phyloP scores from a whole-genome alignment of 306 rosid genomes.

The Vigna hirtella region DNA sequence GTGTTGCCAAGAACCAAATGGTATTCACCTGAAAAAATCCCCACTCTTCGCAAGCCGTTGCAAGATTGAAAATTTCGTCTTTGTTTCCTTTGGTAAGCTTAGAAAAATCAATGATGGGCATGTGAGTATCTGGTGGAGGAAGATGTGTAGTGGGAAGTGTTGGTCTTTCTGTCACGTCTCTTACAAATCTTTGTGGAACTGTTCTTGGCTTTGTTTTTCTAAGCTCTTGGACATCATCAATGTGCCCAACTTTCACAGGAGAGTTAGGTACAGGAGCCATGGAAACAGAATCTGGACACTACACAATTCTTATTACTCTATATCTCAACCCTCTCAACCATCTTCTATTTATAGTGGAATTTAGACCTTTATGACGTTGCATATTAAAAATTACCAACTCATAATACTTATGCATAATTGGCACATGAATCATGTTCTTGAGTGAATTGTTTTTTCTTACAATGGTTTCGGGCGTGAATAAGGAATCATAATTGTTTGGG shows the following conservation, averaged over 20 bases:
- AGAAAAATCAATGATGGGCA: conserved; percentile 81
- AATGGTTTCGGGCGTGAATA: too few species aligned
- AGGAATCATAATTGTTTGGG: too few species aligned
- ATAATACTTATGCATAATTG: conserved; percentile 24
- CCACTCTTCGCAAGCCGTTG: conserved; percentile 82
- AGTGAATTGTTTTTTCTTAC: neutral
- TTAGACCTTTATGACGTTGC: conserved; percentile 41
- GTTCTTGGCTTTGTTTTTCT: conserved; percentile 66
- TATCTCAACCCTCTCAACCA: conserved; percentile 36
- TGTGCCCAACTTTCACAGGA: conserved; percentile 73
- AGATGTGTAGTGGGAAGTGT: conserved; percentile 43
- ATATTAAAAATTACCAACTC: conserved; percentile 15
- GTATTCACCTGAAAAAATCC: conserved; percentile 92
- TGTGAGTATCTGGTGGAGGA: conserved; percentile 49
- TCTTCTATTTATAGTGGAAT: conserved; percentile 66
- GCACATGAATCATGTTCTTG: conserved; percentile 6
- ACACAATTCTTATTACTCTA: conserved; percentile 21
- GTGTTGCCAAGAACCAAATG: neutral
- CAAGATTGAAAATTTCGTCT: conserved; percentile 67
- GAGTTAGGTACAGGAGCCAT: conserved; percentile 80
- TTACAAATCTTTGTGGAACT: conserved; percentile 87
- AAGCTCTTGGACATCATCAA: conserved; percentile 96
- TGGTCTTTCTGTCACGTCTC: conserved; percentile 82
- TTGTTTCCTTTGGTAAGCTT: conserved; percentile 61
- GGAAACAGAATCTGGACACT: conserved; percentile 25